These are phyloP conservation scores for Moniliophthora roreri DNA, from an alignment of 1,284 basidiomycete species.

Conservation along the genomic window DNA sequence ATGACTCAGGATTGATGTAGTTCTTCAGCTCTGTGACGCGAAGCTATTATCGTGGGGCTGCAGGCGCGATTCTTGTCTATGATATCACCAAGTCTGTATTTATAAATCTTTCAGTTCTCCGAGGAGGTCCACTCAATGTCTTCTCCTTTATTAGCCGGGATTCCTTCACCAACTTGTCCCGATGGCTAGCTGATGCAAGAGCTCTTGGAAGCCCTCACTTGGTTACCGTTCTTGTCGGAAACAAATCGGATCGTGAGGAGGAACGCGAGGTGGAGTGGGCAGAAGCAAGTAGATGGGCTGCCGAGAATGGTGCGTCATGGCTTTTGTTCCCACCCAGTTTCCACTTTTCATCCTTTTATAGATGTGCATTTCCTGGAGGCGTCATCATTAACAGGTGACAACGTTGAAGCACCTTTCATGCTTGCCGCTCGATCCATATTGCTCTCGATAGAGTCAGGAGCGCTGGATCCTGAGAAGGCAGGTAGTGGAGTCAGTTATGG, in stretches of 20 bases:
- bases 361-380: conserved; percentile 92
- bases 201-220: conserved; percentile 88
- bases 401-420: conserved; percentile 92
- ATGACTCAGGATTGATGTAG: neutral
- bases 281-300: conserved; percentile 93
- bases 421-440: conserved; percentile 89
- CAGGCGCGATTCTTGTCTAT: conserved; percentile 93
- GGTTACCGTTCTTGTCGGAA: conserved; percentile 91
- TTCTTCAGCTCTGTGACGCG: conserved; percentile 84
- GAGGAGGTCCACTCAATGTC: conserved; percentile 18
- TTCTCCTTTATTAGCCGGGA: conserved; percentile 52
- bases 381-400: conserved; percentile 90
- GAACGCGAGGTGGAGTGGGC: conserved; percentile 93
- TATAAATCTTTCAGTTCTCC: conserved; percentile 7
- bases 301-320: conserved; percentile 75
- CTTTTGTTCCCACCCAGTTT: conserved; percentile 10
- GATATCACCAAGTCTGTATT: conserved; percentile 87
- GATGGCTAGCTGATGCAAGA: conserved; percentile 91
- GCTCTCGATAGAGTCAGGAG: conserved; percentile 90
- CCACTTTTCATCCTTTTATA: conserved; percentile 28
- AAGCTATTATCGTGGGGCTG: conserved; percentile 95
- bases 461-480: conserved; percentile 89
- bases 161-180: conserved; percentile 78
- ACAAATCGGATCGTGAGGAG: conserved; percentile 93
- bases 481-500: conserved; percentile 97